Evolutionary conservation across 176 grass and related monocot genomes (phyloP).

Genomic region (Oryza rufipogon): DNA sequence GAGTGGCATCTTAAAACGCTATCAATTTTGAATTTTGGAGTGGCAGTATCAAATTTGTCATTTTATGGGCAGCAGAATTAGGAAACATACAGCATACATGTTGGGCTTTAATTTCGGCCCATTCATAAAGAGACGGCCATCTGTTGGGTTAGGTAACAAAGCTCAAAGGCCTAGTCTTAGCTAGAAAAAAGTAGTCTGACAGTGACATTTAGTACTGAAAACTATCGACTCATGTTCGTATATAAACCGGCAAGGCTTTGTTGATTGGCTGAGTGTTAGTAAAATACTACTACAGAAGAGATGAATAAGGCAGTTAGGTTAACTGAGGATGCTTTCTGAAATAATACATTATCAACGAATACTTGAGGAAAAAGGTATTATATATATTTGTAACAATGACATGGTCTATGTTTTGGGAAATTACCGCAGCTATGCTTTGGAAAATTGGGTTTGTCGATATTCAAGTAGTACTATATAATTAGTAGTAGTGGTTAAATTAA

Average conservation of each 20-base stretch:
- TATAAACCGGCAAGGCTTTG: background rate
- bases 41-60: background rate
- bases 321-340: too few species aligned
- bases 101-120: background rate
- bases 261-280: background rate
- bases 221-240: too few species aligned
- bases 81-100: background rate
- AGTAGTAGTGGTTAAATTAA: too few species aligned
- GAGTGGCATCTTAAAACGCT: too few species aligned
- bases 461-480: background rate
- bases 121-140: background rate
- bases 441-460: background rate
- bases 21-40: background rate
- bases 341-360: background rate
- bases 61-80: background rate
- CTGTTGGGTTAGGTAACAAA: background rate
- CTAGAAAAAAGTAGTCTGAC: background rate
- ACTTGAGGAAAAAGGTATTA: background rate
- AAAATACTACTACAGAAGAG: background rate
- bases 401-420: background rate
- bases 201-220: background rate
- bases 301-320: background rate
- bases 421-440: background rate
- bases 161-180: background rate
- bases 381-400: background rate